Conservation (phyloP, 257 asterid genomes). For the Fraxinus americana region DNA sequence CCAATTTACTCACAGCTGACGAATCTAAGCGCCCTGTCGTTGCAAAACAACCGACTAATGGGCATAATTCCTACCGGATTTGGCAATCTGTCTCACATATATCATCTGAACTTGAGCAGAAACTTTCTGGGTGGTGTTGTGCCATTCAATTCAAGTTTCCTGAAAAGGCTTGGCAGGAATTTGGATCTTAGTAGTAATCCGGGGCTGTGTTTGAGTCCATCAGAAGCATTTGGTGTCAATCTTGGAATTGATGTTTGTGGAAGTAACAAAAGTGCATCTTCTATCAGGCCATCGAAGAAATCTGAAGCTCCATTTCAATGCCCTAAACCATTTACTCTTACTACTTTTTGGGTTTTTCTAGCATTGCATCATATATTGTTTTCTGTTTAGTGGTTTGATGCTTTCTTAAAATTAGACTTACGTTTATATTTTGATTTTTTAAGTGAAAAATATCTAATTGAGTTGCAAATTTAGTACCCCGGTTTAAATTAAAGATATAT, state of each 20-base stretch:
- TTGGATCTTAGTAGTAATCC: constrained; percentile 81
- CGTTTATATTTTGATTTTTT: neutral
- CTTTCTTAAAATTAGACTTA: neutral
- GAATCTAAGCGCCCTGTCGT: constrained; percentile 65
- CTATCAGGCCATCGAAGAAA: constrained; percentile 41
- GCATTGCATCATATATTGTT: constrained; percentile 27
- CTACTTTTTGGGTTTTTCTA: constrained; percentile 29
- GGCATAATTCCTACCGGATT: constrained; percentile 69
- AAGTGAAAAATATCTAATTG: too few relatives aligned
- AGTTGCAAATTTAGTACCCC: too few relatives aligned
- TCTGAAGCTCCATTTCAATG: constrained; percentile 44
- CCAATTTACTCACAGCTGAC: constrained; percentile 47
- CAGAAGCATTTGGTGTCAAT: constrained; percentile 35
- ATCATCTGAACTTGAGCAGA: constrained; percentile 81
- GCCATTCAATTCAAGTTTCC: constrained; percentile 70
- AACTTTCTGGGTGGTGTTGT: constrained; percentile 67
- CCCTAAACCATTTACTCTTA: constrained; percentile 26
- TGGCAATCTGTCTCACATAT: constrained; percentile 53
- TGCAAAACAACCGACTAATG: constrained; percentile 64
- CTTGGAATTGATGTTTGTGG: constrained; percentile 58
- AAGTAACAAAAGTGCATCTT: constrained; percentile 40
- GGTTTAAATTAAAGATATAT: too few relatives aligned
- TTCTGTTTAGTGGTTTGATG: constrained; percentile 21
- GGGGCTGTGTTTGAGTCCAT: constrained; percentile 64
- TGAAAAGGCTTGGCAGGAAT: constrained; percentile 72